Evolutionary conservation across 2,329 filamentous ascomycete genomes (phyloP).

Genomic region (Xylariaceae sp.): DNA sequence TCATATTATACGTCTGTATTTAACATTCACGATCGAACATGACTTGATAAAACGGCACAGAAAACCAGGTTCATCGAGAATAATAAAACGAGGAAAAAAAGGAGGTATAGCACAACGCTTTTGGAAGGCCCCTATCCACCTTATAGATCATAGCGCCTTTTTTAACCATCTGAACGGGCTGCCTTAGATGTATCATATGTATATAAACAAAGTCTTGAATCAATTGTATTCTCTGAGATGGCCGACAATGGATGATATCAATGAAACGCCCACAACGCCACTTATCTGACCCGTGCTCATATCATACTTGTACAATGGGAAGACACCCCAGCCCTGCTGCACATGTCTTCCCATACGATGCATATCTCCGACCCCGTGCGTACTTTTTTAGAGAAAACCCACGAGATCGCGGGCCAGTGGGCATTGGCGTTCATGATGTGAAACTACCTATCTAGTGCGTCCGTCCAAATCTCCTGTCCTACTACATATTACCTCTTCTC

Average conservation of each 20-base stretch:
- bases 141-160: constrained; percentile 8
- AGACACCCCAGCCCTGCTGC: constrained; percentile 13
- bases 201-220: constrained; percentile 21
- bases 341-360: constrained; percentile 15
- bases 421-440: neutral
- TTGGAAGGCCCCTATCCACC: neutral
- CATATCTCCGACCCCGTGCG: constrained; percentile 7
- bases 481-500: constrained; percentile 64
- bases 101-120: neutral
- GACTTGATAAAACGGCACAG: neutral
- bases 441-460: neutral
- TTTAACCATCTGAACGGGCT: neutral
- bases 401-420: neutral
- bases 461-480: neutral
- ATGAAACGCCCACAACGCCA: constrained; percentile 18
- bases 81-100: neutral
- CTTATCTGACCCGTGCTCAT: constrained; percentile 13
- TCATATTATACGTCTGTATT: neutral
- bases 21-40: neutral
- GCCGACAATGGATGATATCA: neutral
- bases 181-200: constrained; percentile 26
- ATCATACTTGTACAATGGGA: constrained; percentile 12
- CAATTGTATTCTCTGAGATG: constrained; percentile 11
- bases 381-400: constrained; percentile 2
- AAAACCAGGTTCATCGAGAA: neutral